Percentiles rank a stretch among this genome's conserved stretches.
phyloP scores from a whole-genome alignment of 169 alveolate species.

The Cryptosporidium andersoni region DNA sequence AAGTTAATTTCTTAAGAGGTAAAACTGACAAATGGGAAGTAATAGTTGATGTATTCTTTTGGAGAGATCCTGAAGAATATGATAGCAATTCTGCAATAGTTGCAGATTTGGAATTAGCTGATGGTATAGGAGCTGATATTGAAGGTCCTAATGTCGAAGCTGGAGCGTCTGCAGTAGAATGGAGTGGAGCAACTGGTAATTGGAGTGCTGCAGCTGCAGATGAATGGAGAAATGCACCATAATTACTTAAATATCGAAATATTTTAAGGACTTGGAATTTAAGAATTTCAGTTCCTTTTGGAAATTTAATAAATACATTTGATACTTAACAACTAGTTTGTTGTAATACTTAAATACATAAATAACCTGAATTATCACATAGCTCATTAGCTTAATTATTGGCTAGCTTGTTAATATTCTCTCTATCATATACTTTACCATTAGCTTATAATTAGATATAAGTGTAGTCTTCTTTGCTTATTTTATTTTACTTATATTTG shows the following conservation, averaged over 20 bases:
- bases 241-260: background rate
- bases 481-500: too few species aligned
- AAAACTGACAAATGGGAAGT: slow-evolving; percentile 89
- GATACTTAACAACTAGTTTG: too few species aligned
- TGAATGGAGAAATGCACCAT: slow-evolving; percentile 72
- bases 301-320: too few species aligned
- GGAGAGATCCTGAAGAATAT: slow-evolving; percentile 91
- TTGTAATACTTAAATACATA: too few species aligned
- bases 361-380: too few species aligned
- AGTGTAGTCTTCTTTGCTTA: too few species aligned
- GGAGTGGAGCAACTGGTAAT: slow-evolving; percentile 67
- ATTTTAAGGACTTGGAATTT: background rate
- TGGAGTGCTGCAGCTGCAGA: slow-evolving; percentile 70
- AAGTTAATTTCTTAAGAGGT: slow-evolving; percentile 95
- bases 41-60: slow-evolving; percentile 93
- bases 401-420: too few species aligned
- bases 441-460: too few species aligned
- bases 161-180: slow-evolving; percentile 65
- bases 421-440: too few species aligned
- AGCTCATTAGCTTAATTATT: too few species aligned
- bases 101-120: slow-evolving; percentile 97
- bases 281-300: too few species aligned
- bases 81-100: slow-evolving; percentile 74
- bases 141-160: slow-evolving; percentile 64
- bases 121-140: slow-evolving; percentile 91